A percentile compares a stretch with the other conserved stretches of the same genome.
phyloP scores from a whole-genome alignment of 768 basidiomycete genomes.

The Boletus sp. region DNA sequence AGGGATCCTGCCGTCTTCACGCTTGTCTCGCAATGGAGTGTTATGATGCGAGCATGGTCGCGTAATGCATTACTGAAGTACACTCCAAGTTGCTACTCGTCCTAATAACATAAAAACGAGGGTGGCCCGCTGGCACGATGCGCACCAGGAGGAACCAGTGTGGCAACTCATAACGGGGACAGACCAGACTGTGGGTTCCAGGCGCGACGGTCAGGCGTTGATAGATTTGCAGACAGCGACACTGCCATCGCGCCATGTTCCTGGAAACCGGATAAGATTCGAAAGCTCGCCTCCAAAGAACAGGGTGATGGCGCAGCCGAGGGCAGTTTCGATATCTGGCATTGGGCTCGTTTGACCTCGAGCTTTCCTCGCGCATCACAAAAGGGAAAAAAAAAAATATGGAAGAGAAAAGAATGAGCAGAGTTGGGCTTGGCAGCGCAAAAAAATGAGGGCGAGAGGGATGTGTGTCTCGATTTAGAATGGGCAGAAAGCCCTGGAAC shows the following conservation, averaged over 20 bases:
- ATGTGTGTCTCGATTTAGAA: slow-evolving; percentile 26
- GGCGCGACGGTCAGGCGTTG: neutral
- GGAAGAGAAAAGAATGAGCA: neutral
- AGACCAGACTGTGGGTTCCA: neutral
- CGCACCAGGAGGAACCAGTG: neutral
- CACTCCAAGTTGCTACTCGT: too few relatives aligned
- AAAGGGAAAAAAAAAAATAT: too few relatives aligned
- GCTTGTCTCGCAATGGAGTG: too few relatives aligned
- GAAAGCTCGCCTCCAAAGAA: neutral
- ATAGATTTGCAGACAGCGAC: neutral
- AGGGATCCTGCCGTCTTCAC: neutral
- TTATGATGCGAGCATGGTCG: too few relatives aligned
- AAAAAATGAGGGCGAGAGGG: neutral
- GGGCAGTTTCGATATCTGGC: neutral
- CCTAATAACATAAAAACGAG: neutral
- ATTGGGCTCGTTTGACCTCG: neutral
- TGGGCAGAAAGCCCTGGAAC: slow-evolving; percentile 9
- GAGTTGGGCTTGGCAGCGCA: slow-evolving; percentile 10
- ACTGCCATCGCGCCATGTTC: slow-evolving; percentile 24
- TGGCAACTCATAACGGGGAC: neutral
- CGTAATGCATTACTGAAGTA: neutral
- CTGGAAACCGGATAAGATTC: slow-evolving; percentile 20
- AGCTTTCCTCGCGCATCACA: neutral
- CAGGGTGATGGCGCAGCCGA: too few relatives aligned
- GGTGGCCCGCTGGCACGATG: neutral